Percentiles rank a stretch among this genome's conserved stretches.
Conservation (phyloP, 192 early-diverging fungal species). For the Ambispora gerdemannii region DNA sequence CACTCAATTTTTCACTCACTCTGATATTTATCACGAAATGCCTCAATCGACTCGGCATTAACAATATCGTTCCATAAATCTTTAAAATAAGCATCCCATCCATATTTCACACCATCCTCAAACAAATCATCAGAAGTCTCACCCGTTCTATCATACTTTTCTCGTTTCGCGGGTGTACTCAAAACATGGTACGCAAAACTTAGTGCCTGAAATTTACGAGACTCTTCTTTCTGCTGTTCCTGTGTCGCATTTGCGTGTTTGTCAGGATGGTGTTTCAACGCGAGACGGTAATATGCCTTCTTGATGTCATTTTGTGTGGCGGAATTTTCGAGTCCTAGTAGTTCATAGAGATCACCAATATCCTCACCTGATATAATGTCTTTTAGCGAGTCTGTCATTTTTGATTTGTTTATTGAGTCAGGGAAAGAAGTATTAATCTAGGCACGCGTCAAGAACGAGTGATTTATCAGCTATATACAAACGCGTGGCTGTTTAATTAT, state of each 20-base stretch:
- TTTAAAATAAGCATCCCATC: conserved; percentile 80
- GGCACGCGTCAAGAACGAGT: too few species aligned
- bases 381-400: too few species aligned
- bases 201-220: conserved; percentile 70
- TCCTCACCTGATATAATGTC: too few species aligned
- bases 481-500: too few species aligned
- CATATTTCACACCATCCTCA: conserved; percentile 42
- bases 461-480: too few species aligned
- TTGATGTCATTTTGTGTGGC: conserved; percentile 56
- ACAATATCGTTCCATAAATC: conserved; percentile 73
- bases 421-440: too few species aligned
- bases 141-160: conserved; percentile 76
- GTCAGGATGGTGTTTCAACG: conserved; percentile 84
- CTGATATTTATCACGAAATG: conserved; percentile 69
- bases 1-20: conserved; percentile 33
- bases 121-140: conserved; percentile 35
- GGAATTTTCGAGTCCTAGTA: background rate
- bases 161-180: conserved; percentile 59
- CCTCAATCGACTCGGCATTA: conserved; percentile 67
- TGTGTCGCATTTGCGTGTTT: conserved; percentile 65
- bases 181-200: conserved; percentile 74
- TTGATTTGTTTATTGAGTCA: too few species aligned
- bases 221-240: conserved; percentile 56
- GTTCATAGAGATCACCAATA: background rate
- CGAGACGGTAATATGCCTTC: conserved; percentile 84